phyloP scores from a whole-genome alignment of 176 grass and related monocot species.

The Ensete glaucum region DNA sequence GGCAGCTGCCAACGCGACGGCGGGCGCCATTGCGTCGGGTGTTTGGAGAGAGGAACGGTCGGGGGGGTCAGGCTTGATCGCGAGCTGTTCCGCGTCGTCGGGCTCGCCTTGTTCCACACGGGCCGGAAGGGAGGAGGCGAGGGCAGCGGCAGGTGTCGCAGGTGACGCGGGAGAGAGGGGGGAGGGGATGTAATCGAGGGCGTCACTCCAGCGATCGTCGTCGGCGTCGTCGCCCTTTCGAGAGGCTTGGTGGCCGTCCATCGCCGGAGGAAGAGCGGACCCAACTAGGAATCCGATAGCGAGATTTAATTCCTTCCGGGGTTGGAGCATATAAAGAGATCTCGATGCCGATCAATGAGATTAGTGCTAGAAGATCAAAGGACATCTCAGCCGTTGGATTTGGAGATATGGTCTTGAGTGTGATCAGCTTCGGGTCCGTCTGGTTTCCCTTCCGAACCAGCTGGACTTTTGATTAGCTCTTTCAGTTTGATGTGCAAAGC shows the following conservation, averaged over 20 bases:
- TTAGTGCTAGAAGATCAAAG: no score
- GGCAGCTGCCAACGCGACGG: not conserved
- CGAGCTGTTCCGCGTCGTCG: not conserved
- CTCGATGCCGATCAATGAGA: no score
- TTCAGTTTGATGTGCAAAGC: no score
- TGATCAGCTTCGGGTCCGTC: no score
- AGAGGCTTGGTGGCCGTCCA: not conserved
- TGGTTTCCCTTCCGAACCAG: no score
- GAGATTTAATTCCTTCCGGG: no score
- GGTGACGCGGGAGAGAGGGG: not conserved
- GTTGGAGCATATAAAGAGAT: no score
- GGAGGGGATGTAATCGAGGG: constrained; percentile 3
- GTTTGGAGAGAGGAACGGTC: not conserved
- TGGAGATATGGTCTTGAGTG: no score
- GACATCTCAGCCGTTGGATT: no score
- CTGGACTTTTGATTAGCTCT: no score
- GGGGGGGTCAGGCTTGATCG: not conserved
- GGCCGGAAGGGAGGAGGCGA: not conserved
- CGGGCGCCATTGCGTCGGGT: not conserved
- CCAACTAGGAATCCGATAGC: no score
- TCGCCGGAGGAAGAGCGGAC: no score
- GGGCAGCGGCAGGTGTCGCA: not conserved
- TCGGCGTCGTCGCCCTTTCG: not conserved
- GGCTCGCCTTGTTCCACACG: not conserved
- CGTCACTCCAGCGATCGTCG: constrained; percentile 7